Conservation (phyloP, 2,329 filamentous ascomycete species). For the Pseudogymnoascus sp. region DNA sequence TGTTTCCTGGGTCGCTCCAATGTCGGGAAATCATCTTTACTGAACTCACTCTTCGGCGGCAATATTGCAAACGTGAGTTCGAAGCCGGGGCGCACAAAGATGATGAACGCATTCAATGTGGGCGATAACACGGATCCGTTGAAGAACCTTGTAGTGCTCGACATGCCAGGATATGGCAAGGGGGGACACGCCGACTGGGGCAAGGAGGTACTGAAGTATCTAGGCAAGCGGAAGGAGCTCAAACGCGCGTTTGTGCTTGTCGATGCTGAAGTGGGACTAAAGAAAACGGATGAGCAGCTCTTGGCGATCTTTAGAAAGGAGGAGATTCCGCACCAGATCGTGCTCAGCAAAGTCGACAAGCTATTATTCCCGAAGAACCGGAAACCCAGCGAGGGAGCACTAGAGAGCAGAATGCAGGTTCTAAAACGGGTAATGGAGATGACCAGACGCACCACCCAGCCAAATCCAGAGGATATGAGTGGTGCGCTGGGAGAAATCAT, state of each 20-base stretch:
- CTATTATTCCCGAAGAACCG: slow-evolving; percentile 34
- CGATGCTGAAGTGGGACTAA: slow-evolving; percentile 55
- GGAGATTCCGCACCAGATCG: slow-evolving; percentile 55
- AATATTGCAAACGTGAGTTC: slow-evolving; percentile 47
- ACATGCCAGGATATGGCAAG: slow-evolving; percentile 65
- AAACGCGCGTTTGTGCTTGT: slow-evolving; percentile 55
- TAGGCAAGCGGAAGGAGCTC: slow-evolving; percentile 51
- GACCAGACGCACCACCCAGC: slow-evolving; percentile 36
- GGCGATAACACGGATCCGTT: slow-evolving; percentile 31
- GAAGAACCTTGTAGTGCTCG: slow-evolving; percentile 47
- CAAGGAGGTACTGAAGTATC: slow-evolving; percentile 58
- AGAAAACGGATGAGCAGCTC: slow-evolving; percentile 49
- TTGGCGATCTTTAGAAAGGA: slow-evolving; percentile 46
- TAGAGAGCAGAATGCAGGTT: slow-evolving; percentile 28
- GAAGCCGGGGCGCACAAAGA: slow-evolving; percentile 52
- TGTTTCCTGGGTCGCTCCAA: slow-evolving; percentile 61
- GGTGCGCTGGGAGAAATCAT: slow-evolving; percentile 51
- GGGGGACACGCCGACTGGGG: slow-evolving; percentile 57
- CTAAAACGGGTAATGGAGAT: slow-evolving; percentile 34
- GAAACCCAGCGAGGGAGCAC: slow-evolving; percentile 25
- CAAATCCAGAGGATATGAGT: slow-evolving; percentile 31
- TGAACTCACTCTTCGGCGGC: slow-evolving; percentile 54
- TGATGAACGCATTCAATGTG: slow-evolving; percentile 60
- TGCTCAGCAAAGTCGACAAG: slow-evolving; percentile 60
- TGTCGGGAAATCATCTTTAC: slow-evolving; percentile 58